Evolutionary conservation across 441 rosid genomes (phyloP).

Genomic region (Populus hybrid): DNA sequence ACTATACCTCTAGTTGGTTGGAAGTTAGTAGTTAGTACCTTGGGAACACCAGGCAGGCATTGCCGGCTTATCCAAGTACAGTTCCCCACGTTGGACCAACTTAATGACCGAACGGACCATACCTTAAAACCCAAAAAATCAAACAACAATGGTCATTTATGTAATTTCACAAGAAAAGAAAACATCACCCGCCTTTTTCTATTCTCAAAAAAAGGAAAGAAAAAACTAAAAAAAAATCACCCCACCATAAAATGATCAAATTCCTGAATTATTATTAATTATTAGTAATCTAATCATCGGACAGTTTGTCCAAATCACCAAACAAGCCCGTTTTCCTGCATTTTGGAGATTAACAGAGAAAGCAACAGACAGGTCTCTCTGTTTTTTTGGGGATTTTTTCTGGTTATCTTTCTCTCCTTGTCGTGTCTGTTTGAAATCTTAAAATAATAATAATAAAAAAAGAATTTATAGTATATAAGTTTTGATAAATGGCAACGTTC

Average conservation of each 20-base stretch:
- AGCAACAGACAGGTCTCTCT: background rate
- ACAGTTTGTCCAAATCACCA: background rate
- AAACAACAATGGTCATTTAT: background rate
- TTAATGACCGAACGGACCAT: background rate
- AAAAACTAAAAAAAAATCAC: background rate
- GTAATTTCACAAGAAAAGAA: background rate
- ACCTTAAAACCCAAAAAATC: background rate
- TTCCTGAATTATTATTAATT: background rate
- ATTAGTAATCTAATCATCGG: background rate
- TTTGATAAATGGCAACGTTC: constrained; percentile 52
- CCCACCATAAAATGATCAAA: background rate
- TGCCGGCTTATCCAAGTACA: background rate
- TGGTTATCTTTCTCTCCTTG: background rate
- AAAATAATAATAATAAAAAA: background rate
- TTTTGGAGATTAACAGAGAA: background rate
- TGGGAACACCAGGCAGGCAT: background rate
- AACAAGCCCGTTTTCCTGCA: background rate
- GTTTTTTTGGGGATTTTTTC: background rate
- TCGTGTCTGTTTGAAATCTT: background rate
- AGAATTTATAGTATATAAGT: background rate
- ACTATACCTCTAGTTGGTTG: too few species aligned
- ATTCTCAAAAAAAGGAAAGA: too few species aligned
- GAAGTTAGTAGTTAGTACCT: background rate
- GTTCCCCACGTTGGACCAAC: background rate
- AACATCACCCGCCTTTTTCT: background rate